phyloP scores from a whole-genome alignment of 2,329 filamentous ascomycete genomes.

The Xylariaceae sp. region DNA sequence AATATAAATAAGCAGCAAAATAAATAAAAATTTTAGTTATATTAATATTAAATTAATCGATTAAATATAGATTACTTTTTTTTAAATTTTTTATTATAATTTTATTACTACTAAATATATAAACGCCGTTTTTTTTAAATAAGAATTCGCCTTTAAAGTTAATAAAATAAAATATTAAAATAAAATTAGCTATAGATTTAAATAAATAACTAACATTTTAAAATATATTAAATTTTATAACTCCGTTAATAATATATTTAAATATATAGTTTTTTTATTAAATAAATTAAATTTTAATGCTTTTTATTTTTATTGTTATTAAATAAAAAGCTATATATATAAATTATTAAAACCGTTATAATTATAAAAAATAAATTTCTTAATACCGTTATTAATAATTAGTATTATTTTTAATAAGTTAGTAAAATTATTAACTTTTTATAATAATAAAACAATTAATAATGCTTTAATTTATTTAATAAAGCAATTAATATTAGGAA shows the following conservation, averaged over 20 bases:
- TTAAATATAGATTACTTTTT: neutral
- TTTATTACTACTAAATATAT: neutral
- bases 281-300: neutral
- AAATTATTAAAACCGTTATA: neutral
- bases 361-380: neutral
- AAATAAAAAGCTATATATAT: neutral
- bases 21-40: too few species aligned
- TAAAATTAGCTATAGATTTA: too few species aligned
- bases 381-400: neutral
- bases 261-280: neutral
- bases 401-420: neutral
- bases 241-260: neutral
- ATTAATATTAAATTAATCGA: neutral
- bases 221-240: neutral
- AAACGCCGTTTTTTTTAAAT: neutral
- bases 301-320: neutral
- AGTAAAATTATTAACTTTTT: too few species aligned
- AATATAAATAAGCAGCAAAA: neutral
- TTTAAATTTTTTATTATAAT: neutral
- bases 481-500: too few species aligned
- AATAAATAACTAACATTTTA: neutral
- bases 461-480: too few species aligned
- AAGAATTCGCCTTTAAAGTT: neutral
- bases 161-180: too few species aligned
- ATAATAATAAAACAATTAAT: too few species aligned